Evolutionary conservation across 352 stramenopile species (phyloP), one percentile per base, ranked within the genome.

Genomic region (Pythium brachiatum): DNA sequence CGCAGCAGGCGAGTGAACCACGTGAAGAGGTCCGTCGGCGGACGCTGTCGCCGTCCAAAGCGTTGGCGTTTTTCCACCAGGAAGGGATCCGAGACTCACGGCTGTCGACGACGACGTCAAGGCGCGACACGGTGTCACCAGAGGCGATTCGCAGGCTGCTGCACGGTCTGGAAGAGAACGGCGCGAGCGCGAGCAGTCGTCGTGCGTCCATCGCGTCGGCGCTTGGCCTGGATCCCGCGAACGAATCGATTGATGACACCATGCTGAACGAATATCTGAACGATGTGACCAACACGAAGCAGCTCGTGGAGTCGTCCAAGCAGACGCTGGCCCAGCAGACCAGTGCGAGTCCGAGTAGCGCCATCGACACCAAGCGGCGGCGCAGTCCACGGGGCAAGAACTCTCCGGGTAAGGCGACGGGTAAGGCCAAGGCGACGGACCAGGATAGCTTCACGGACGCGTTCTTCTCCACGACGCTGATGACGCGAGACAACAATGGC

Each of bases 1-100:
- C 7, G 31, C 15, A 53, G 51, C 16, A 12, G 31, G 31, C 20
- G 18, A 12, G 18, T 18, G 43, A 44, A 23, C 15, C 32, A 57
- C 58, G 62, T 21, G 36, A 44, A 3, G 8, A 68, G 50, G 54
- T 46, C 12, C 61, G 57, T 8, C 57, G 58, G 23, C 57, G 55
- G 18, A 87, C 79, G 48, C 62, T 89, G 57, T 88, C 79, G 46
- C 79, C 79, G 15, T 62, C 72, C 18, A 83, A 78, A 23, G 72
- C 70, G 47, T 52, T 66, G 20, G 34, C 74, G 41, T 59, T 89
- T 1, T 53, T 76, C 23, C 55, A 34, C 29, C 50, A 66, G 20
- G 68, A 56, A 13, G 47, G 50, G 39, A 62, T 59, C 48, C 64
- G 44, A 36, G 56, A 69, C 31, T 57, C 48, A 15, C 56, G 53